Evolutionary conservation across 345 rosid genomes (phyloP).

Genomic region (Rhodomyrtus tomentosa): DNA sequence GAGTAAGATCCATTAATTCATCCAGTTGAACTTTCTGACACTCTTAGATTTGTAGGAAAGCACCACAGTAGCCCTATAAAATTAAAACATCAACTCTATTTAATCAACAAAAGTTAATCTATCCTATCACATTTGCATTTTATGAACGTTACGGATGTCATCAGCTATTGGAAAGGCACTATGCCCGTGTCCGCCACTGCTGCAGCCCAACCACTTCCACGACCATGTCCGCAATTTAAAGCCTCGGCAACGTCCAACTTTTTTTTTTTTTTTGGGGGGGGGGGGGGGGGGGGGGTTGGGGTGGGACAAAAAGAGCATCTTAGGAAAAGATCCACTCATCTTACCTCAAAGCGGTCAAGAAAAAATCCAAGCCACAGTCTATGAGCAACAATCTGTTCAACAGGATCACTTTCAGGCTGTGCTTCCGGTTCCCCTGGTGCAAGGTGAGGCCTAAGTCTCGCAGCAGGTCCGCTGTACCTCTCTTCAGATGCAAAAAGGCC

Average conservation of each 20-base stretch:
- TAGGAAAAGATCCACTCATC: constrained; percentile 1
- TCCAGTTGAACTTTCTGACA: background rate
- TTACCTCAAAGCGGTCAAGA: constrained; percentile 95
- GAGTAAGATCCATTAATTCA: background rate
- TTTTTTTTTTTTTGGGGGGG: too few species aligned
- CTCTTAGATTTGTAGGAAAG: background rate
- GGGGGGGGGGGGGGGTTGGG: too few species aligned
- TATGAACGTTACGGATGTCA: background rate
- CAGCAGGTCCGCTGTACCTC: constrained; percentile 72
- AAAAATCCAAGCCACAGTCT: constrained; percentile 91
- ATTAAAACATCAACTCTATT: background rate
- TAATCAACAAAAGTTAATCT: background rate
- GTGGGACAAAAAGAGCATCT: background rate
- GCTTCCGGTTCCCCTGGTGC: constrained; percentile 81
- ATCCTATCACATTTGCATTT: background rate
- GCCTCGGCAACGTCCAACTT: background rate
- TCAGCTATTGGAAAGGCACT: background rate
- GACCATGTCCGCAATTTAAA: background rate
- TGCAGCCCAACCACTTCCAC: background rate
- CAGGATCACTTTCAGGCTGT: constrained; percentile 59
- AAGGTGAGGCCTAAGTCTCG: constrained; percentile 86
- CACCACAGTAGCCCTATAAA: background rate
- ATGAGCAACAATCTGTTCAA: constrained; percentile 86
- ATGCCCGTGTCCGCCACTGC: background rate
- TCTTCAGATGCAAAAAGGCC: constrained; percentile 90